Percentiles rank a stretch among this genome's conserved stretches.
These are phyloP conservation scores for Zygnema cylindricum DNA, from an alignment of 139 green algal species.

Conservation along the genomic window DNA sequence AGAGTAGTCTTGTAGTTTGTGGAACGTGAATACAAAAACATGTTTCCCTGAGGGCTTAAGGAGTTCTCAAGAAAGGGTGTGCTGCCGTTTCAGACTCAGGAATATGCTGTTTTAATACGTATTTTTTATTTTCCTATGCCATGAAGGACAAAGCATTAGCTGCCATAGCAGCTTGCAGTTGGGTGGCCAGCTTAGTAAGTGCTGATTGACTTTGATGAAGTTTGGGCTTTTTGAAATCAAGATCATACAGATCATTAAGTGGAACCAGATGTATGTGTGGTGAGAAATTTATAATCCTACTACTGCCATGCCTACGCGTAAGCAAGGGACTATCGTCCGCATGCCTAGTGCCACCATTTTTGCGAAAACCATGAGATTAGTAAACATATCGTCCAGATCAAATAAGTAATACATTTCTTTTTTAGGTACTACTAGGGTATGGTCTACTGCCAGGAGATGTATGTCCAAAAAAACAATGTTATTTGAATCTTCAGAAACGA, in stretches of 20 bases:
- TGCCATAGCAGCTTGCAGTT: too few species aligned
- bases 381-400: conserved; percentile 2
- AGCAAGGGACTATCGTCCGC: neutral
- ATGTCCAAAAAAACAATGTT: neutral
- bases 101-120: too few species aligned
- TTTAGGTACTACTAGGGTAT: neutral
- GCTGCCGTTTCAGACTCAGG: too few species aligned
- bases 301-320: neutral
- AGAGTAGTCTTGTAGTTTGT: too few species aligned
- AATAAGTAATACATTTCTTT: conserved; percentile 2
- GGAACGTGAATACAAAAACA: too few species aligned
- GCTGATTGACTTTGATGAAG: too few species aligned
- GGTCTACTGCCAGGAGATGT: neutral
- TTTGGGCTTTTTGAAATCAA: neutral
- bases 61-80: too few species aligned
- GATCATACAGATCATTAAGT: neutral
- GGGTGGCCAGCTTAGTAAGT: too few species aligned
- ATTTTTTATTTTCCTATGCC: too few species aligned
- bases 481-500: neutral
- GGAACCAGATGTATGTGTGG: neutral
- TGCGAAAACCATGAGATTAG: neutral
- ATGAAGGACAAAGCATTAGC: too few species aligned
- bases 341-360: neutral
- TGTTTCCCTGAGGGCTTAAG: too few species aligned
- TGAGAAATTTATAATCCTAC: conserved; percentile 1